Base-by-base conservation (phyloP, 371 early-diverging fungal species). In the Mortierella sp. region DNA sequence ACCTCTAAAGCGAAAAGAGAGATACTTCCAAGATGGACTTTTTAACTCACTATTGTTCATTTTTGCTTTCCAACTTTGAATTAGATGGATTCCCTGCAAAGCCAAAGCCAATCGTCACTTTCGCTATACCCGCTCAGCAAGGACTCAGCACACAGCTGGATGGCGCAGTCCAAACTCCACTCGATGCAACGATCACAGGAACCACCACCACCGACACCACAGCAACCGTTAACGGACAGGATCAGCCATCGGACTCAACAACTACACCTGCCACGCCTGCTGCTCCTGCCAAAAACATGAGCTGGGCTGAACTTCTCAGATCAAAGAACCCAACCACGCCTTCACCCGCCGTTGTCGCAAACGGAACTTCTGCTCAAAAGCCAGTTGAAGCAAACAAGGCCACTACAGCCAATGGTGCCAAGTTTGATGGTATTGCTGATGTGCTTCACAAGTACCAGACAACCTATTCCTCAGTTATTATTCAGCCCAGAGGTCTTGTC, bases 401-500 rank as follows among this genome's bases (percentile, higher is more conserved):
- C 3, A 65, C 90, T 24, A 68, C 87, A 21, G 73, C 47, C 34
- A 82, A 82, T 70, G 87, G 83, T 16, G 68, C 80, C 26, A 91
- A 92, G 58, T 91, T 92, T 74, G 90, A 90, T 60, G 92, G 91
- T 16, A 90, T 93, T 72, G 80, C 88, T 78, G 93, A 92, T 68
- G 91, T 93, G 26, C 88, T 94, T 34, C 86, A 88, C 74, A 90
- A 90, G 55, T 94, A 89, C 76, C 89, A 92, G 55, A 90, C 92
- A 21, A 88, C 88, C 7, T 93, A 89, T 68, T 78, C 82, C 26
- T 89, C 89, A 10, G 89, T 90, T 55, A 88, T 94, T 38, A 89
- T 97, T 47, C 93, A 93, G 75, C 98, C 98, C 24, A 93, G 98
- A 50, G 99, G 99, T 6, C 92, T 99, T 65, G 94, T 97, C 78